Base-by-base conservation (phyloP, 805 yeast genomes). In the Zygosaccharomyces rouxii region DNA sequence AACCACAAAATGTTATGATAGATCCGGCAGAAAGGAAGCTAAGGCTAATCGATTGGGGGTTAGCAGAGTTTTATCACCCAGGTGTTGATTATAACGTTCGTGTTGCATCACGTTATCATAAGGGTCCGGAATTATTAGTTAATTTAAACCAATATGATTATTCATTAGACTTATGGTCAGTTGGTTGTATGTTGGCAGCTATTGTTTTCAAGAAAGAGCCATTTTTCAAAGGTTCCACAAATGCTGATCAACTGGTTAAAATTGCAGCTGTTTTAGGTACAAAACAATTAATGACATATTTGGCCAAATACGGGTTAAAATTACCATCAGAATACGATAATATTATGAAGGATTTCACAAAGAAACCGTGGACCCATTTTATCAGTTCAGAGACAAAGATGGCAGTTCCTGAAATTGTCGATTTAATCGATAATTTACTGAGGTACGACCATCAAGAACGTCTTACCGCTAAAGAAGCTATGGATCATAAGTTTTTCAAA, bases 1-100 rank as follows among this genome's bases (percentile, higher is more conserved):
- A 89, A 65, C 96, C 96, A 9, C 96, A 89, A 67, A 89, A 89
- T 62, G 88, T 89, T 38, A 89, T 89, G 96, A 89, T 89, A 57
- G 96, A 89, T 68, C 96, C 89, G 52, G 70, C 74, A 40, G 62
- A 69, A 45, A 77, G 76, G 55, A 71, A 73, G 35, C 70, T 89
- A 60, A 77, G 92, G 58, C 77, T 89, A 48, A 89, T 89, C 55
- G 97, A 89, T 71, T 89, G 97, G 97, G 97, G 97, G 13, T 71
- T 89, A 52, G 96, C 96, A 6, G 97, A 89, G 66, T 89, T 86
- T 63, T 89, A 89, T 68, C 96, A 89, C 63, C 84, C 86, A 2
- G 94, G 92, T 4, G 86, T 85, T 43, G 95, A 88, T 56, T 89
- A 87, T 70, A 89, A 89, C 61, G 96, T 88, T 19, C 77, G 97